Base-by-base conservation (phyloP, 805 yeast species). In the Cyberlindnera suaveolens region DNA sequence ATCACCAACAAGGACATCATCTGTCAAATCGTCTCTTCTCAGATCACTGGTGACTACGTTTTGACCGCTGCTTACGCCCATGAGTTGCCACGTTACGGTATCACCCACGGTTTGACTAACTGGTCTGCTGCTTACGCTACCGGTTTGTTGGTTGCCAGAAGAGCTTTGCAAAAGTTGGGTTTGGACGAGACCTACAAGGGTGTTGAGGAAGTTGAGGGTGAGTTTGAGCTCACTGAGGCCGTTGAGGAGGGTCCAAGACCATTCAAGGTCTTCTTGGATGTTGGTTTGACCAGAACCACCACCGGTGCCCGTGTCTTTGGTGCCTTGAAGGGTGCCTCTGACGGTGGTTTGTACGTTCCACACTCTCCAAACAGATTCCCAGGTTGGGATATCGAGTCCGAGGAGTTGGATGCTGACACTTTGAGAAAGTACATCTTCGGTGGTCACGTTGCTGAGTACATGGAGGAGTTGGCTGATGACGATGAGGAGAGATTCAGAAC, bases 331-430 rank as follows among this genome's bases (percentile, higher is more conserved):
- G 99, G 99, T 85, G 99, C 99, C 67, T 91, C 98, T 56, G 99
- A 93, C 72, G 99, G 99, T 86, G 99, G 99, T 65, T 80, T 93
- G 66, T 88, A 85, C 90, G 79, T 93, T 69, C 99, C 99, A 62
- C 99, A 93, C 90, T 88, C 96, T 63, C 86, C 96, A 69, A 90
- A 90, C 82, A 90, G 99, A 85, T 93, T 90, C 96, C 99, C 99
- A 75, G 99, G 99, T 78, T 93, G 91, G 95, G 99, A 93, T 75
- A 87, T 91, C 65, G 99, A 93, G 80, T 67, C 84, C 64, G 96
- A 93, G 80, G 99, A 93, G 78, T 82, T 93, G 65, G 99, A 93
- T 70, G 88, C 96, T 64, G 99, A 93, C 70, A 74, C 81, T 61
- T 82, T 93, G 73, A 88, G 97, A 88, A 88, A 87, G 77, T 93